Evolutionary conservation across 1,284 basidiomycete species (phyloP).

Genomic region (Sutorius eximius): DNA sequence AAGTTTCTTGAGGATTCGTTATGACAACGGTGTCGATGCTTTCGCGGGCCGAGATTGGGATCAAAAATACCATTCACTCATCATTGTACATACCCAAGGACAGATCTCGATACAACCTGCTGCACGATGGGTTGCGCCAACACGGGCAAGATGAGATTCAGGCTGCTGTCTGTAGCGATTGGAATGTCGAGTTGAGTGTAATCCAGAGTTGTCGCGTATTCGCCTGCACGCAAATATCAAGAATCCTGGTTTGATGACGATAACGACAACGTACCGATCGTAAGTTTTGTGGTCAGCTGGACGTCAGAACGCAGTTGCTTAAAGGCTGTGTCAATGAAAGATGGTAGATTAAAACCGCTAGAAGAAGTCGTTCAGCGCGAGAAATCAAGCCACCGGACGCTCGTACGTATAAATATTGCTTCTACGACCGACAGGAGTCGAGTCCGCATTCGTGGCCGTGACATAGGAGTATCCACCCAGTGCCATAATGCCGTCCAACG

Average conservation of each 20-base stretch:
- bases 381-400: constrained; percentile 2
- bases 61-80: not conserved
- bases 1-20: constrained; percentile 52
- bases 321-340: constrained; percentile 68
- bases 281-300: constrained; percentile 53
- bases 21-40: constrained; percentile 63
- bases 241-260: not conserved
- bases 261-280: constrained; percentile 47
- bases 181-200: constrained; percentile 62
- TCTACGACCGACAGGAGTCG: constrained; percentile 37
- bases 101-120: constrained; percentile 63
- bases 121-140: constrained; percentile 82
- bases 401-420: constrained; percentile 57
- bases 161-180: constrained; percentile 59
- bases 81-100: constrained; percentile 48
- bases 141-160: constrained; percentile 68
- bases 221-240: constrained; percentile 40
- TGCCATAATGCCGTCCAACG: constrained; percentile 67
- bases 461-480: constrained; percentile 72
- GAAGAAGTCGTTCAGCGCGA: constrained; percentile 16
- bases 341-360: constrained; percentile 69
- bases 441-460: constrained; percentile 40
- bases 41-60: not conserved
- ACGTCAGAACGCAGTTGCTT: constrained; percentile 64
- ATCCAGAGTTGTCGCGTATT: constrained; percentile 62